Conservation (phyloP, 441 rosid genomes). For the Bruguiera hainesii region DNA sequence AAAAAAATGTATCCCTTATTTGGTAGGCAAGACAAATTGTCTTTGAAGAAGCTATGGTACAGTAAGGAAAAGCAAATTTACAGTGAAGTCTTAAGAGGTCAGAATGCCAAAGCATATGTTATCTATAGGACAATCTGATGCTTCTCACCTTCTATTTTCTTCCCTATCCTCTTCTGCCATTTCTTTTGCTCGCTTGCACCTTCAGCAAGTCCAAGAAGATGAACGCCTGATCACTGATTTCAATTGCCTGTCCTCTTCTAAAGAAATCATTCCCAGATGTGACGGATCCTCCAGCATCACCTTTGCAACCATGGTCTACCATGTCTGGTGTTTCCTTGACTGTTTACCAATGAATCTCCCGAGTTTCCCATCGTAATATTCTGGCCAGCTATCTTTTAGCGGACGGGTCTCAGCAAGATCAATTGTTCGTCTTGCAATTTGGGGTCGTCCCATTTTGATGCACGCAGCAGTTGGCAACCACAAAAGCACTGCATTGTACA, state of each 20-base stretch:
- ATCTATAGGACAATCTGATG: constrained; percentile 14
- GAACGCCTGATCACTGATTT: constrained; percentile 83
- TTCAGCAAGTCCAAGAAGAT: constrained; percentile 82
- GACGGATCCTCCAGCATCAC: constrained; percentile 82
- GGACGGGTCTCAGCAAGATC: constrained; percentile 59
- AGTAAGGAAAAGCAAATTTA: constrained; percentile 16
- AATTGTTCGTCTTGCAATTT: constrained; percentile 61
- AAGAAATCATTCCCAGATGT: constrained; percentile 72
- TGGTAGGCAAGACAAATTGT: constrained; percentile 18
- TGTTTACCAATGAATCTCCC: constrained; percentile 69
- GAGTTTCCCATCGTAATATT: constrained; percentile 61
- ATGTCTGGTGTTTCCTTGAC: constrained; percentile 60
- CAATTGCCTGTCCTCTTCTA: constrained; percentile 55
- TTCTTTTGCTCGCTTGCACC: constrained; percentile 1
- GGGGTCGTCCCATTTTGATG: constrained; percentile 72
- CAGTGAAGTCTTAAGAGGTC: constrained; percentile 23
- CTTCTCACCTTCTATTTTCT: constrained; percentile 5
- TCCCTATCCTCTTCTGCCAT: constrained; percentile 11
- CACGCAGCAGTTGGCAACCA: constrained; percentile 78
- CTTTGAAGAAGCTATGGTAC: constrained; percentile 41
- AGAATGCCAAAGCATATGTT: constrained; percentile 24
- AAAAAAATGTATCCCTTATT: constrained; percentile 25
- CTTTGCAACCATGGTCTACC: constrained; percentile 77
- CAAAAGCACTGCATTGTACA: constrained; percentile 45
- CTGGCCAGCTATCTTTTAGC: constrained; percentile 75